phyloP scores from a whole-genome alignment of 2,329 filamentous ascomycete species.

The Volutella citrinella region DNA sequence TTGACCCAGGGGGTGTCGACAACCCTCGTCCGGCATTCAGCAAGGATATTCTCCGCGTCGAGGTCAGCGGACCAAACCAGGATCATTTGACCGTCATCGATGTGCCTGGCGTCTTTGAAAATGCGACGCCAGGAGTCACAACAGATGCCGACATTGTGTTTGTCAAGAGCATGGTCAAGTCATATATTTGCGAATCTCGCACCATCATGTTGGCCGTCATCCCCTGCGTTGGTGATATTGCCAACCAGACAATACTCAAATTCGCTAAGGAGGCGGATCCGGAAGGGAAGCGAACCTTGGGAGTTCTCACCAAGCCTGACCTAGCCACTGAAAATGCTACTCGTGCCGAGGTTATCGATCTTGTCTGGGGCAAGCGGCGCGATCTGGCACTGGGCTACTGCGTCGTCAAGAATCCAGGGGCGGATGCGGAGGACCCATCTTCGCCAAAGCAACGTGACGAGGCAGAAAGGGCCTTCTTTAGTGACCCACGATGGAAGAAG shows the following conservation, averaged over 20 bases:
- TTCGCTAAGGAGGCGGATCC: conserved; percentile 37
- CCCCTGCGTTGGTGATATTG: conserved; percentile 38
- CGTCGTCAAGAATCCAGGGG: conserved; percentile 46
- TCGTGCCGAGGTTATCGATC: conserved; percentile 37
- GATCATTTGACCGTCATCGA: conserved; percentile 52
- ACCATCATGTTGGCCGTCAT: conserved; percentile 50
- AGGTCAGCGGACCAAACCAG: conserved; percentile 42
- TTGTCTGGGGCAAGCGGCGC: conserved; percentile 38
- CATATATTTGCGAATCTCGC: conserved; percentile 42
- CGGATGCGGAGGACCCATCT: conserved; percentile 37
- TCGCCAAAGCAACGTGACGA: conserved; percentile 28
- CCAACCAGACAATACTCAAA: conserved; percentile 39
- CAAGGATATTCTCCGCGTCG: conserved; percentile 39
- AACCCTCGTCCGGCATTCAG: conserved; percentile 38
- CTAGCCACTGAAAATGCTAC: conserved; percentile 42
- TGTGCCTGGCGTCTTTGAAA: conserved; percentile 50
- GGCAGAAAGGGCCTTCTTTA: conserved; percentile 38
- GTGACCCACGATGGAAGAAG: conserved; percentile 31
- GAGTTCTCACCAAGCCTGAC: conserved; percentile 59
- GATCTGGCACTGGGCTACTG: conserved; percentile 46
- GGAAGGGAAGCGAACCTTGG: conserved; percentile 39
- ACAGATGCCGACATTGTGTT: conserved; percentile 42
- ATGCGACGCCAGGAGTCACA: conserved; percentile 33
- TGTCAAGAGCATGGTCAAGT: conserved; percentile 45
- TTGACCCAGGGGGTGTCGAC: too few species aligned